Conservation (phyloP, 2,329 filamentous ascomycete species). For the Penicillium sp. region DNA sequence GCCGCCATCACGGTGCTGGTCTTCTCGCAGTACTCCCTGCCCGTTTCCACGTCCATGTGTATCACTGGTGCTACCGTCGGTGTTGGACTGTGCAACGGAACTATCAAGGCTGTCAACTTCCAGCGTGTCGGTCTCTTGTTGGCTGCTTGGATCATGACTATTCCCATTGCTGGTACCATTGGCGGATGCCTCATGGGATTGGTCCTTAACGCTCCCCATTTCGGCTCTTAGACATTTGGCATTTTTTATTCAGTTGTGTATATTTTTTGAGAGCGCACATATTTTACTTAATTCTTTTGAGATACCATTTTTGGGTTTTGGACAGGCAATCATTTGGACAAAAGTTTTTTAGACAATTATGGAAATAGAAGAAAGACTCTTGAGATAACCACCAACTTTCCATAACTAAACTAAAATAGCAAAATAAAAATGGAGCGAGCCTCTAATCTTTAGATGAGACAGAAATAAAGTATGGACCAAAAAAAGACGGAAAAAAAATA, state of each 20-base stretch:
- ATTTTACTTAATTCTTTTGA: slow-evolving; percentile 1
- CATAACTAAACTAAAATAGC: not conserved
- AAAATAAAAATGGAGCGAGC: not conserved
- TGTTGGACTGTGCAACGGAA: slow-evolving; percentile 74
- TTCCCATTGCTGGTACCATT: slow-evolving; percentile 60
- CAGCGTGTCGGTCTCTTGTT: slow-evolving; percentile 67
- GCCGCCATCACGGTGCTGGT: slow-evolving; percentile 73
- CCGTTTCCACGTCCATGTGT: slow-evolving; percentile 75
- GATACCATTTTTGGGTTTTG: not conserved
- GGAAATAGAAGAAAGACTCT: not conserved
- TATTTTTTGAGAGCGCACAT: not conserved
- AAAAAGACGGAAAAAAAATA: slow-evolving; percentile 1
- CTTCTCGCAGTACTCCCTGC: slow-evolving; percentile 71
- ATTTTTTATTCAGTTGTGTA: not conserved
- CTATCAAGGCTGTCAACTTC: slow-evolving; percentile 70
- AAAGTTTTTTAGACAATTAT: not conserved
- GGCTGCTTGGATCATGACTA: slow-evolving; percentile 65
- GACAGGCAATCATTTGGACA: not conserved
- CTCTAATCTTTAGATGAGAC: too few relatives aligned
- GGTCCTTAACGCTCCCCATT: slow-evolving; percentile 60
- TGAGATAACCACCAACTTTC: too few relatives aligned
- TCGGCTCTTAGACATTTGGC: slow-evolving; percentile 20
- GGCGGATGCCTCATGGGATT: slow-evolving; percentile 54
- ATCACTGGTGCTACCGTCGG: slow-evolving; percentile 77
- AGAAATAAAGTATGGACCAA: not conserved